Conservation (phyloP, 2,329 filamentous ascomycete genomes). For the Neonectria magnoliae region DNA sequence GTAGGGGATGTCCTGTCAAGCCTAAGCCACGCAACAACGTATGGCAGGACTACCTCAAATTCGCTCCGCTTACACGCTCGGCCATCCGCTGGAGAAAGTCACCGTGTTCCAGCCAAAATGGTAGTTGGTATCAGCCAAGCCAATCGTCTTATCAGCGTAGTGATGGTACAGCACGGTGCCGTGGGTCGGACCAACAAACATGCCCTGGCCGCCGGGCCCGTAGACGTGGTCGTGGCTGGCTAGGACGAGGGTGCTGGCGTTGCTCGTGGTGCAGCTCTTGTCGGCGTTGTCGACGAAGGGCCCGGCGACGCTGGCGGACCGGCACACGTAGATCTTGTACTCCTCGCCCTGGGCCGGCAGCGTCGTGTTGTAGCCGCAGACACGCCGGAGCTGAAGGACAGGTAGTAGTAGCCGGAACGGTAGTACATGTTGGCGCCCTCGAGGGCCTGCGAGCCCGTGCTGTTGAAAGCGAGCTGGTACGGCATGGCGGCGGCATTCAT, state of each 20-base stretch:
- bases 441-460: slow-evolving; percentile 58
- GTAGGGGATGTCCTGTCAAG: background rate
- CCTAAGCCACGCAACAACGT: background rate
- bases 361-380: slow-evolving; percentile 67
- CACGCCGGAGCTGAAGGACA: slow-evolving; percentile 69
- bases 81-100: slow-evolving; percentile 56
- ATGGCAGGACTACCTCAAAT: background rate
- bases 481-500: slow-evolving; percentile 52
- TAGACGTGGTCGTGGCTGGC: slow-evolving; percentile 28
- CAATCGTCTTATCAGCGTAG: slow-evolving; percentile 65
- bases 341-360: slow-evolving; percentile 66
- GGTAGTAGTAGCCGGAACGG: slow-evolving; percentile 67
- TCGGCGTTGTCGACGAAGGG: slow-evolving; percentile 68
- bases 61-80: slow-evolving; percentile 45
- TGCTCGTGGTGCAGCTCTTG: slow-evolving; percentile 62
- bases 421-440: slow-evolving; percentile 68
- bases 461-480: slow-evolving; percentile 63
- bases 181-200: slow-evolving; percentile 38
- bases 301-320: slow-evolving; percentile 61
- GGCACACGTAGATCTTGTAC: slow-evolving; percentile 73
- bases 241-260: slow-evolving; percentile 24
- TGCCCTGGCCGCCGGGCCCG: slow-evolving; percentile 25
- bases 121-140: slow-evolving; percentile 58
- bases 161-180: slow-evolving; percentile 72
- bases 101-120: slow-evolving; percentile 58